Evolutionary conservation across 352 stramenopile species (phyloP), one percentile per base, ranked within the genome.

Genomic region (Phytophthora sojae): DNA sequence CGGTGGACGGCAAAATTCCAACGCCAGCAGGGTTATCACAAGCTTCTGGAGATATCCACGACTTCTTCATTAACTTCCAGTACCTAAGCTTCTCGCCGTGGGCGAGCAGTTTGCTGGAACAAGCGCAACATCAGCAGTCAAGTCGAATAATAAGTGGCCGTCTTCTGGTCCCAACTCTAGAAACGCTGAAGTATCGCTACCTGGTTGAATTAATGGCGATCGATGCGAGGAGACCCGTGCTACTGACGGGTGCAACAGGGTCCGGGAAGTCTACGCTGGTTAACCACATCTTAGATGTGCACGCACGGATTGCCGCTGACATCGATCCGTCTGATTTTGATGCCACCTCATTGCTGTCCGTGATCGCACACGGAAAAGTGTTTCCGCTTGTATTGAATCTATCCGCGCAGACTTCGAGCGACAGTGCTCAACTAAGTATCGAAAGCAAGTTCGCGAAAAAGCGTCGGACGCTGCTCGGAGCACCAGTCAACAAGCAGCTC

Each of bases 401-500:
- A 58, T 97, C 91, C 2, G 93, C 93, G 0, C 92, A 97, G 59
- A 97, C 93, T 2, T 86, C 81, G 0, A 97, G 88, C 21, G 66
- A 82, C 8, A 73, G 95, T 30, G 95, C 84, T 0, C 89, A 98
- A 62, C 25, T 89, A n/a, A 92, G 82, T 26, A 91, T 98, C 9
- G 94, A 98, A 68, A 91, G 79, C 57, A 98, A 97, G 61, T 77
- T 98, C 30, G 70, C 88, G 26, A 96, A 96, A 73, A 98, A 98
- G 70, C 77, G 94, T 14, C 98, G 98, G 69, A 98, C 93, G 2
- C 63, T 97, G 19, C 81, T 99, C 0, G 95, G 95, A 37, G 85
- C 95, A 4, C 93, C 95, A 0, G 77, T 84, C 4, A 85, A 88
- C 56, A 88, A 83, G 11, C 83, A 85, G 17, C 64, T 91, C 26